A percentile compares a stretch with the other conserved stretches of the same genome.
These are phyloP conservation scores for Abelmoschus esculentus DNA, from an alignment of 345 rosid genomes.

Conservation along the genomic window DNA sequence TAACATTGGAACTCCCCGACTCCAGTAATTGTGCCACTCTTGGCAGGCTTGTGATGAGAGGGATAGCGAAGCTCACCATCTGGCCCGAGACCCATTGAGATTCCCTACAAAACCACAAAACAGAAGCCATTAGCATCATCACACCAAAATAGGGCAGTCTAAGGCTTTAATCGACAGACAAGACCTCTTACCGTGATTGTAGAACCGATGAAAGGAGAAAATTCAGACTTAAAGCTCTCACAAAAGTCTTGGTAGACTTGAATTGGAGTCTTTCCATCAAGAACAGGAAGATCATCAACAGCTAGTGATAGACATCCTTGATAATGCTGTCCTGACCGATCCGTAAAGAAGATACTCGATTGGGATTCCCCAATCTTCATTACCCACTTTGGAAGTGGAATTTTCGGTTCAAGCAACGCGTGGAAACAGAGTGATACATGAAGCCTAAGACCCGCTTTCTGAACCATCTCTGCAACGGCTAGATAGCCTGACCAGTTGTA, in stretches of 20 bases:
- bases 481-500: conserved; percentile 89
- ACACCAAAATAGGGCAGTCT: not conserved
- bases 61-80: conserved; percentile 85
- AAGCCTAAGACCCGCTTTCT: conserved; percentile 64
- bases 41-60: conserved; percentile 32
- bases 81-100: conserved; percentile 82
- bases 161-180: not conserved
- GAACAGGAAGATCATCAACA: conserved; percentile 68
- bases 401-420: conserved; percentile 32
- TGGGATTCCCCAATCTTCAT: conserved; percentile 43
- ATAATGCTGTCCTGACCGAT: conserved; percentile 43
- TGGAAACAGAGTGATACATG: conserved; percentile 77
- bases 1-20: conserved; percentile 89
- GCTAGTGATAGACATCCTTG: conserved; percentile 67
- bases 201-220: conserved; percentile 57
- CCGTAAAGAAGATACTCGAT: conserved; percentile 47
- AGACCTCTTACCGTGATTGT: conserved; percentile 54
- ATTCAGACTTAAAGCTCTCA: conserved; percentile 67
- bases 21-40: conserved; percentile 31
- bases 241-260: conserved; percentile 66
- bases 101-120: conserved; percentile 44
- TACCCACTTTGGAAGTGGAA: conserved; percentile 77
- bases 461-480: conserved; percentile 69
- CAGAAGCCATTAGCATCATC: conserved; percentile 1
- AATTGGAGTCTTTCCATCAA: conserved; percentile 65